A percentile compares a stretch with the other conserved stretches of the same genome.
These are phyloP conservation scores for Daucus carota DNA, from an alignment of 129 eudicot genomes.

Conservation along the genomic window DH1_v3.0 NC_030381.2:53988001-53988500, in stretches of 20 bases:
- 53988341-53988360: not conserved
- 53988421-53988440: conserved; percentile 4
- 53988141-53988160: conserved; percentile 3
- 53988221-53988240: conserved; percentile 87
- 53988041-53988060: not conserved
- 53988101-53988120: not conserved
- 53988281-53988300: conserved; percentile 92
- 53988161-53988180: conserved; percentile 8
- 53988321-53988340: not conserved
- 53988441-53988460: conserved; percentile 40
- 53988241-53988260: conserved; percentile 92
- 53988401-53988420: not conserved
- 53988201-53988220: conserved; percentile 98
- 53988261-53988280: conserved; percentile 98
- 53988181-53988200: conserved; percentile 79
- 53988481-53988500: conserved; percentile 76
- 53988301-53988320: not conserved
- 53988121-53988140: not conserved
- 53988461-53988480: conserved; percentile 92
- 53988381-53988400: not conserved
- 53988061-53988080: not conserved
- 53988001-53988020: too few relatives aligned
- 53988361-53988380: not conserved
- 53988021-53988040: too few relatives aligned
- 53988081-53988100: not conserved